Base-by-base conservation (phyloP, 2,329 filamentous ascomycete genomes). In the Hypoxylon sp. region DNA sequence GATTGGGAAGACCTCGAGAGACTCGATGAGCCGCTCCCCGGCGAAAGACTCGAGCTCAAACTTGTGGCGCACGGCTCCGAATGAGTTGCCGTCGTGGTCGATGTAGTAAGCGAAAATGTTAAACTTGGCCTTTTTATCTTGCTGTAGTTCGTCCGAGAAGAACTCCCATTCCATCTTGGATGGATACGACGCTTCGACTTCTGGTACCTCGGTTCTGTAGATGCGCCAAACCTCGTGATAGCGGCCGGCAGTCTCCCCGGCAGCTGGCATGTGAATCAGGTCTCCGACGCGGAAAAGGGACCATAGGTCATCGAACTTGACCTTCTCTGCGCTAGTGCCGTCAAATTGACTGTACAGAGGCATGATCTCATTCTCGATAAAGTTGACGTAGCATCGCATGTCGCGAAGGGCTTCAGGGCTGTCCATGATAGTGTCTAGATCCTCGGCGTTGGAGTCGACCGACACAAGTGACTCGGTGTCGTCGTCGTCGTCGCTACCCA, bases 271-370 rank as follows among this genome's bases (percentile, higher is more conserved):
- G 66, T 78, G 79, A 59, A 81, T 72, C 24, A 80, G 68, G 4
- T 81, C 79, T 1, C 80, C 80, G 0, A 71, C 65, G 0, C 76
- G 75, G 71, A 80, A 82, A 0, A 81, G 72, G 1, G 71, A 76
- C 77, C 79, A 80, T n/a, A 82, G 64, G 62, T 82, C 80, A 15
- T 78, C 74, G 28, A 77, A 82, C 50, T 73, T 74, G 65, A 81
- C 75, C 2, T 73, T 74, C 5, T 76, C 72, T 4, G 69, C 70
- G 0, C 37, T 44, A 7, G 59, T 74, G 5, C 72, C 74, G 2
- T 71, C 67, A 50, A 70, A 77, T 13, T 65, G 59, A 11, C 64
- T 56, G 55, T 77, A 72, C 1, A 79, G 61, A 3, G 78, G 79
- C 70, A 82, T 74, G 24, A 82, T 68, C 43, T 80, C 77, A 19